These are phyloP conservation scores for Lasiodiplodia citricola DNA, from an alignment of 2,329 filamentous ascomycete genomes.

Conservation along the genomic window DNA sequence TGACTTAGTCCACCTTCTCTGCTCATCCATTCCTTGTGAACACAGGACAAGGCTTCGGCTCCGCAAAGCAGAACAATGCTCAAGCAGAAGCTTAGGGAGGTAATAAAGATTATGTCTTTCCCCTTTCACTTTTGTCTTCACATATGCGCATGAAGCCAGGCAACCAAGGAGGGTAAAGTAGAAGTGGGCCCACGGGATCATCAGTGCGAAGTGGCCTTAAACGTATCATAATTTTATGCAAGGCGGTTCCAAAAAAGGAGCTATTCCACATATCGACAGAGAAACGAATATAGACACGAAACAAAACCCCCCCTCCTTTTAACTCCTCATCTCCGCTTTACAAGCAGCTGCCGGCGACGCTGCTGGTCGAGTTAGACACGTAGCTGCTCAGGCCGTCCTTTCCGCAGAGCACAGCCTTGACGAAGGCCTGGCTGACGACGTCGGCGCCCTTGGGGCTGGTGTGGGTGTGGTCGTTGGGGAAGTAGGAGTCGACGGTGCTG, in stretches of 20 bases:
- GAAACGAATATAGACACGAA: not conserved
- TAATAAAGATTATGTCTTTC: not conserved
- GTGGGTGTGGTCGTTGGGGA: conserved; percentile 68
- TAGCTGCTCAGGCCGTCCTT: conserved; percentile 33
- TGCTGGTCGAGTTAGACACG: conserved; percentile 43
- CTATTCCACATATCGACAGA: not conserved
- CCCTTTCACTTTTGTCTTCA: not conserved
- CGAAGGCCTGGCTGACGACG: conserved; percentile 62
- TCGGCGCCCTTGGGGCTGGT: conserved; percentile 62
- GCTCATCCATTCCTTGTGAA: no score
- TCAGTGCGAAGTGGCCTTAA: not conserved
- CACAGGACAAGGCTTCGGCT: no score
- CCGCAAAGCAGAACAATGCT: no score
- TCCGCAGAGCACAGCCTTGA: conserved; percentile 61
- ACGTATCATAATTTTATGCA: not conserved
- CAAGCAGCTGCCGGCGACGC: conserved; percentile 38
- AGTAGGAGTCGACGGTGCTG: conserved; percentile 45
- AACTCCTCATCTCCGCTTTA: not conserved
- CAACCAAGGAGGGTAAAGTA: not conserved
- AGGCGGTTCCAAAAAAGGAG: not conserved
- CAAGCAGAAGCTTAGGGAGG: no score
- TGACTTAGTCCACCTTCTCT: no score
- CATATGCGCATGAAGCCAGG: not conserved
- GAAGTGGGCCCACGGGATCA: not conserved
- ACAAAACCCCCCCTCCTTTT: not conserved